Conservation (phyloP, 1,139 yeast species). For the Candida sp. region DNA sequence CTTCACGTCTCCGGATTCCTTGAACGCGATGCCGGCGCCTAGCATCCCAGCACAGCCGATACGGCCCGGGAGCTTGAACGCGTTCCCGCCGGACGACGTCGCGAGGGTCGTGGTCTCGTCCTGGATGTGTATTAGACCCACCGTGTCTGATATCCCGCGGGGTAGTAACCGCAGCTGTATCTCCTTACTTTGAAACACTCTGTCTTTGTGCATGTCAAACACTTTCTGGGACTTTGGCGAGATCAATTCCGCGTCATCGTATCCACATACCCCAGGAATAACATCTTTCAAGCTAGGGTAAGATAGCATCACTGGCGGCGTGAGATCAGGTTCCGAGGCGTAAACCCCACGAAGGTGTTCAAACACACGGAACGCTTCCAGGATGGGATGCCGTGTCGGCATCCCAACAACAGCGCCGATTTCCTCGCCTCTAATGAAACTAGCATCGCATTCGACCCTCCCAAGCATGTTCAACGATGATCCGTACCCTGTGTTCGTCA, state of each 20-base stretch:
- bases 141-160: slow-evolving; percentile 31
- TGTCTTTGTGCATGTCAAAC: slow-evolving; percentile 17
- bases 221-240: slow-evolving; percentile 19
- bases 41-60: slow-evolving; percentile 57
- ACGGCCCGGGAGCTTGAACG: slow-evolving; percentile 52
- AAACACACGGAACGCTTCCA: slow-evolving; percentile 23
- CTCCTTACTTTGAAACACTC: slow-evolving; percentile 10
- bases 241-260: slow-evolving; percentile 13
- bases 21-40: slow-evolving; percentile 46
- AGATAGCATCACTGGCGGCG: slow-evolving; percentile 29
- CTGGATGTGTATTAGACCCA: slow-evolving; percentile 29
- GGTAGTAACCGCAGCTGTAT: background rate
- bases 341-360: slow-evolving; percentile 18
- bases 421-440: slow-evolving; percentile 23
- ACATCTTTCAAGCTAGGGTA: slow-evolving; percentile 13
- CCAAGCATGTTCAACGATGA: slow-evolving; percentile 54
- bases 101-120: slow-evolving; percentile 26
- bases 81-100: slow-evolving; percentile 58
- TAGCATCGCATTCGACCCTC: slow-evolving; percentile 57
- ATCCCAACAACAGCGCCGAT: slow-evolving; percentile 30
- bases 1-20: slow-evolving; percentile 16
- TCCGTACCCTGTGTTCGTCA: slow-evolving; percentile 64
- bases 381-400: slow-evolving; percentile 23
- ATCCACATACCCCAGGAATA: slow-evolving; percentile 5
- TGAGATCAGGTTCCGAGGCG: slow-evolving; percentile 22